A percentile compares a stretch with the other conserved stretches of the same genome.
phyloP scores from a whole-genome alignment of 2,329 filamentous ascomycete species.

The Lecanosticta acicola region DNA sequence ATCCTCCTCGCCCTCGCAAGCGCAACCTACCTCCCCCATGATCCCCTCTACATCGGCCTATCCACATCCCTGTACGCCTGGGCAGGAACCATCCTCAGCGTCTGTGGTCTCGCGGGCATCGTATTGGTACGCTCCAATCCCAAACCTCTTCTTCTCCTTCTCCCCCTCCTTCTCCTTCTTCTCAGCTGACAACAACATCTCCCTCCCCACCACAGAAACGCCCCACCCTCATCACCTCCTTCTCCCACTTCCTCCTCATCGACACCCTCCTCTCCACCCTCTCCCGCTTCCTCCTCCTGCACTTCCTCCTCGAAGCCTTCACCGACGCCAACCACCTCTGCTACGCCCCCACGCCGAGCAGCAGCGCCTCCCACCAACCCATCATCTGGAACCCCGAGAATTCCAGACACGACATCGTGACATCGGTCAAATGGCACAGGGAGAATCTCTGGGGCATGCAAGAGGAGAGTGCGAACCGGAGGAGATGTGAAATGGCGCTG shows the following conservation, averaged over 20 bases:
- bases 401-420: conserved; percentile 20
- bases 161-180: not conserved
- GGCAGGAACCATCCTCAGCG: conserved; percentile 22
- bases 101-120: conserved; percentile 23
- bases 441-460: conserved; percentile 12
- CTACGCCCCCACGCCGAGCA: conserved; percentile 12
- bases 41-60: conserved; percentile 25
- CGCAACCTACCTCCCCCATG: conserved; percentile 23
- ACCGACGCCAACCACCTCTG: conserved; percentile 22
- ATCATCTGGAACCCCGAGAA: conserved; percentile 17
- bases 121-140: conserved; percentile 14
- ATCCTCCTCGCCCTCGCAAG: conserved; percentile 22
- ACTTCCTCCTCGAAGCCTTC: conserved; percentile 24
- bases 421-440: conserved; percentile 20
- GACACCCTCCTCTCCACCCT: conserved; percentile 24
- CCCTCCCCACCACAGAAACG: conserved; percentile 10
- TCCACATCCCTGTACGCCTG: conserved; percentile 25
- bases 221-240: conserved; percentile 19
- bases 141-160: not conserved
- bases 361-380: not conserved
- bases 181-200: not conserved
- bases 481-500: conserved; percentile 19
- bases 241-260: conserved; percentile 25
- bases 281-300: conserved; percentile 20
- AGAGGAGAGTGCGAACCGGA: conserved; percentile 9